Evolutionary conservation across 2,329 filamentous ascomycete genomes (phyloP), one percentile per base, ranked within the genome.

Genomic region (Bretziella fagacearum): DNA sequence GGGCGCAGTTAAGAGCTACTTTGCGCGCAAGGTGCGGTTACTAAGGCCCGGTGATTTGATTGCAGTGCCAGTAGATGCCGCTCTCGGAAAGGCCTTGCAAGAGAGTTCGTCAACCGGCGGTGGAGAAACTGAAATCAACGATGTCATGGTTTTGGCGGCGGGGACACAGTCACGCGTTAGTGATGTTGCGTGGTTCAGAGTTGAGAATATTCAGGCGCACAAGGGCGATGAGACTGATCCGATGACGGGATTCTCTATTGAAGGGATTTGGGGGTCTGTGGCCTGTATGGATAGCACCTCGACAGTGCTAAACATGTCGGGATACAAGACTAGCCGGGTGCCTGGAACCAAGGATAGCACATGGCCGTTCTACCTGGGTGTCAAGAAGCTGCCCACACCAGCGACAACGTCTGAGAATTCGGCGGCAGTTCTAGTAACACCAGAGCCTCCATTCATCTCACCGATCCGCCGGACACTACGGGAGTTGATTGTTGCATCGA

Each of bases 231-330:
- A 57, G 56, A 52, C 55, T 1, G 67, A 73, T 6, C 68, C 72
- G n/a, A 73, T 77, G 27, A 67, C 74, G 2, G 13, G 37, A 23
- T 46, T 25, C 26, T 4, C 71, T 73, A 3, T 20, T 8, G 74
- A 79, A 42, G 79, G 83, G 45, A 66, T 79, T 6, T 98, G 91
- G 91, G 85, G 84, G 30, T 82, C 83, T 1, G 78, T 89, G 32
- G 84, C 82, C 2, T 81, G 81, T 40, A 84, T 98, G 42, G 89
- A 96, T 59, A 83, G 84, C 37, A 74, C 80, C 5, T 82, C 79
- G 50, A 93, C 93, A 3, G 81, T 85, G 51, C 89, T 96, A 70
- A 83, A 87, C 50, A 86, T 93, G 57, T 86, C 87, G 29, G 91
- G 91, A 3, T 93, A 81, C 53, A 84, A 86, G 56, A 82, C 83